These are phyloP conservation scores for Dryas alaskensis DNA, from an alignment of 306 rosid species.

Conservation along the genomic window DNA sequence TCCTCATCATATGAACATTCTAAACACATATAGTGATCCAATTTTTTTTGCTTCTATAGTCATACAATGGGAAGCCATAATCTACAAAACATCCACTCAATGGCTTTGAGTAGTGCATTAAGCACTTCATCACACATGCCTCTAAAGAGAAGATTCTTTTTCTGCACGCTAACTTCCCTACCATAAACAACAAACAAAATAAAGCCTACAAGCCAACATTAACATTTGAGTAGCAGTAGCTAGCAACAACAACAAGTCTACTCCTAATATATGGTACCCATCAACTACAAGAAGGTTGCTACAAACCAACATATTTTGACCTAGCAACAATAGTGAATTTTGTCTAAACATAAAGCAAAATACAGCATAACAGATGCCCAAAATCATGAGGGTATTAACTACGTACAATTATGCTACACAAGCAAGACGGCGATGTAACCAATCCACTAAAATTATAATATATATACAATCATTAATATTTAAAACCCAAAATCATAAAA, in stretches of 20 bases:
- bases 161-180: conserved; percentile 9
- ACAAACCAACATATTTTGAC: conserved; percentile 36
- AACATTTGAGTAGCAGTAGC: background rate
- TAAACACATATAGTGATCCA: conserved; percentile 43
- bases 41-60: conserved; percentile 25
- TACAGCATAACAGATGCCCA: background rate
- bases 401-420: conserved; percentile 30
- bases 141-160: background rate
- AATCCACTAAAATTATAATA: no score
- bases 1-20: conserved; percentile 5
- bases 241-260: background rate
- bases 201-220: background rate
- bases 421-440: conserved; percentile 54
- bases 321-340: conserved; percentile 63
- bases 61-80: background rate
- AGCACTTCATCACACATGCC: background rate
- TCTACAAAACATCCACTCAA: conserved; percentile 11
- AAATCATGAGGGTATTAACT: background rate
- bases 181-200: background rate
- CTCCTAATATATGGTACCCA: background rate
- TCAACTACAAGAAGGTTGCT: conserved; percentile 9
- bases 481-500: background rate
- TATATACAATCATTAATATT: no score
- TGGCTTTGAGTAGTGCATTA: background rate
- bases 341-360: background rate